Percentiles rank a stretch among this genome's conserved stretches.
Evolutionary conservation across 2,329 filamentous ascomycete species (phyloP).

Genomic region (Penicillium sp.): DNA sequence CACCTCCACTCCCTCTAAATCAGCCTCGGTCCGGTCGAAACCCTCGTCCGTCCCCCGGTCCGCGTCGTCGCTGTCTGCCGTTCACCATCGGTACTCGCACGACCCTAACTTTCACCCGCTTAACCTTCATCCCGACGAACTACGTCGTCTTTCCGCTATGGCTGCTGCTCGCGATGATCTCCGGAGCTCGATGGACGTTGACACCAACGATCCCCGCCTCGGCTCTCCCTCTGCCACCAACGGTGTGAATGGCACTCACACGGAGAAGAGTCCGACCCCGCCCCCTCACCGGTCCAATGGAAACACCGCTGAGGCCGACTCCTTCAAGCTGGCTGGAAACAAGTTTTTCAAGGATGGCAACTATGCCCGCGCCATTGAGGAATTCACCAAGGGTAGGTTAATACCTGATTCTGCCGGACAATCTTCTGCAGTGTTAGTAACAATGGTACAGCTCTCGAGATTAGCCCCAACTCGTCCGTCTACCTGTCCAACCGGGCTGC

Average conservation of each 20-base stretch:
- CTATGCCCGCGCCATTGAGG: conserved; percentile 75
- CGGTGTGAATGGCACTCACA: conserved; percentile 26
- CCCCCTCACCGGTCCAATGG: conserved; percentile 42
- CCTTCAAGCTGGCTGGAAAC: conserved; percentile 86
- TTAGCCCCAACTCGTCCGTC: conserved; percentile 74
- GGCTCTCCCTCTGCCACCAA: no score
- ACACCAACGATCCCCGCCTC: conserved; percentile 36
- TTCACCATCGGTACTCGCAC: conserved; percentile 31
- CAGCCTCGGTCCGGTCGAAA: no score
- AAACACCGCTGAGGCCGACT: conserved; percentile 61
- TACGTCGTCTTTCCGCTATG: conserved; percentile 62
- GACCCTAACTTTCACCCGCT: conserved; percentile 68
- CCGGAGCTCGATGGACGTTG: conserved; percentile 66
- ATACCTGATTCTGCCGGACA: no score
- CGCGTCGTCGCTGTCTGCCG: no score
- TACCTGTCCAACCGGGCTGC: conserved; percentile 93
- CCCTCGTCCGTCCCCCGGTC: conserved; percentile 25
- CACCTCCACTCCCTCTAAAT: no score
- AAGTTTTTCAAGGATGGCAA: conserved; percentile 94
- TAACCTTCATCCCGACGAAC: conserved; percentile 81
- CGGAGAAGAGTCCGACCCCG: conserved; percentile 39
- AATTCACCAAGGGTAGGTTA: conserved; percentile 81
- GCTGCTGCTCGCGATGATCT: conserved; percentile 40
- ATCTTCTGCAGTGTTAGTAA: no score
- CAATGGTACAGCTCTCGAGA: conserved; percentile 71